Evolutionary conservation across 2,329 filamentous ascomycete genomes (phyloP).

Genomic region (Microsporum audouinii): DNA sequence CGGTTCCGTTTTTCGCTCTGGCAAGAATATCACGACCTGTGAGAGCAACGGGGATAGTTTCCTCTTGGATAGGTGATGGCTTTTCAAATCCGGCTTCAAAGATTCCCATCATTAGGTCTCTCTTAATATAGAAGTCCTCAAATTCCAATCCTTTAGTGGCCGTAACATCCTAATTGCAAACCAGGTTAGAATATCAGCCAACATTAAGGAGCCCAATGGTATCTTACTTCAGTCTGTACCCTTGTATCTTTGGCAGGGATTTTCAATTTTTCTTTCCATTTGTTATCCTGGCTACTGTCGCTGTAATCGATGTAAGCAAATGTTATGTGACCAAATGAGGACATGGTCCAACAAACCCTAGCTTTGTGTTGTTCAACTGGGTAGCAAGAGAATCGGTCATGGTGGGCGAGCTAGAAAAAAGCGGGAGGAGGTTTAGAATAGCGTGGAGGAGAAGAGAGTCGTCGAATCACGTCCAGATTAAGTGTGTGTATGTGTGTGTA

Average conservation of each 20-base stretch:
- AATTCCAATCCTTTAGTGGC: constrained; percentile 96
- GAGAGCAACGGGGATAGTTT: constrained; percentile 91
- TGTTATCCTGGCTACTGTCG: constrained; percentile 29
- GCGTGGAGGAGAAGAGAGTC: neutral
- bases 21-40: constrained; percentile 92
- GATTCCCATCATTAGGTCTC: constrained; percentile 95
- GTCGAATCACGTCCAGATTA: neutral
- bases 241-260: constrained; percentile 38
- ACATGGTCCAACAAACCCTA: constrained; percentile 26
- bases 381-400: constrained; percentile 34
- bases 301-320: constrained; percentile 16
- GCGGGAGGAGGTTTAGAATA: neutral
- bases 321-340: neutral
- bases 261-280: constrained; percentile 38
- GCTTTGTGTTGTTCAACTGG: constrained; percentile 35
- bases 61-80: constrained; percentile 97
- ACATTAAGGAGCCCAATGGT: neutral
- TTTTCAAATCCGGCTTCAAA: constrained; percentile 99
- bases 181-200: constrained; percentile 7
- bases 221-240: constrained; percentile 39
- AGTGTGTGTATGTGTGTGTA: neutral
- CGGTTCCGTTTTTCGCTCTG: constrained; percentile 94
- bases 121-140: constrained; percentile 90
- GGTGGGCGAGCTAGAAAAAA: neutral
- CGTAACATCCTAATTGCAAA: constrained; percentile 68